These are phyloP conservation scores for Leccinum insigne DNA, from an alignment of 1,284 basidiomycete genomes.

Conservation along the genomic window DNA sequence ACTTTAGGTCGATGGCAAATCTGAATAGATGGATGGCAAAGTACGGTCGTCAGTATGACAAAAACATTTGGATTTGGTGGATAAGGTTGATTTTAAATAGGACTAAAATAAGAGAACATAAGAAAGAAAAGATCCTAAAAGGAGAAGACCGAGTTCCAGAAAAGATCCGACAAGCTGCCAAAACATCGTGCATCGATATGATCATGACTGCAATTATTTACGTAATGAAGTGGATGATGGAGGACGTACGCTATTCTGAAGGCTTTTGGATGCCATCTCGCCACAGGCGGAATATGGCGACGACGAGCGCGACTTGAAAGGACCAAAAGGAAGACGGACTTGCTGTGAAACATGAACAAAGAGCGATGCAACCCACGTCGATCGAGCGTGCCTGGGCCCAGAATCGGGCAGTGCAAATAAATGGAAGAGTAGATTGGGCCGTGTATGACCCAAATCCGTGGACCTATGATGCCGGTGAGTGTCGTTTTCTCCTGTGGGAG, in stretches of 20 bases:
- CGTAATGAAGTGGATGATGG: slow-evolving; percentile 31
- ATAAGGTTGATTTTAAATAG: too few species aligned
- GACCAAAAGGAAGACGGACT: slow-evolving; percentile 28
- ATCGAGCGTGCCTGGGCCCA: slow-evolving; percentile 45
- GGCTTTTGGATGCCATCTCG: slow-evolving; percentile 60
- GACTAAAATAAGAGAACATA: too few species aligned
- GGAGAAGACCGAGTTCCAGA: too few species aligned
- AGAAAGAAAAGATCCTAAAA: too few species aligned
- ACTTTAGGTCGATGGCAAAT: too few species aligned
- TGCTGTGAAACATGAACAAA: slow-evolving; percentile 27
- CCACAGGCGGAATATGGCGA: slow-evolving; percentile 62
- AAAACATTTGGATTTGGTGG: too few species aligned
- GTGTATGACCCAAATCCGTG: slow-evolving; percentile 30
- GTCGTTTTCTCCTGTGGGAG: slow-evolving; percentile 24
- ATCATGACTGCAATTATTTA: too few species aligned
- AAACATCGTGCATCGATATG: too few species aligned
- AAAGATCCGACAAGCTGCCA: too few species aligned
- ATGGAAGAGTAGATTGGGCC: slow-evolving; percentile 60
- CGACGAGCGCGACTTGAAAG: slow-evolving; percentile 37
- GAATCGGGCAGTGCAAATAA: slow-evolving; percentile 71
- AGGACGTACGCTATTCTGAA: slow-evolving; percentile 75
- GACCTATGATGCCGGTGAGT: slow-evolving; percentile 22
- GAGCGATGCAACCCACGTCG: slow-evolving; percentile 13
- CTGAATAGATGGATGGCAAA: too few species aligned
- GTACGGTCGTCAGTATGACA: too few species aligned